Percentiles rank a stretch among this genome's conserved stretches.
phyloP scores from a whole-genome alignment of 306 rosid genomes.

The Cucurbita argyrosperma region DNA sequence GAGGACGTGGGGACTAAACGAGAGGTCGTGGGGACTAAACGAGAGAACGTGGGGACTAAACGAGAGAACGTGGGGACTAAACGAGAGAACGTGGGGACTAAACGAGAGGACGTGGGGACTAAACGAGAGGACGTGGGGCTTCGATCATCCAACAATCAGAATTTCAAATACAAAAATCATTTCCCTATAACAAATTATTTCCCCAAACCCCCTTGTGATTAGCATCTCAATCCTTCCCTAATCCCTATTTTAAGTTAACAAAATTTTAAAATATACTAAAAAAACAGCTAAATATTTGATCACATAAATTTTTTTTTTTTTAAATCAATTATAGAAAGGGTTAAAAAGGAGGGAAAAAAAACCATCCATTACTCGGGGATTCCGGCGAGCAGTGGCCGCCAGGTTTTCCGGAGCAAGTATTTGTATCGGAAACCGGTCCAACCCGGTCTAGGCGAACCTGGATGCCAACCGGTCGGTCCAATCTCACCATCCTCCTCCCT shows the following conservation, averaged over 20 bases:
- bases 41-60: too few species aligned
- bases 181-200: not conserved
- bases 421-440: conserved; percentile 57
- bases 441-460: conserved; percentile 40
- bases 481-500: conserved; percentile 4
- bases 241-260: not conserved
- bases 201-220: not conserved
- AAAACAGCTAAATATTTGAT: not conserved
- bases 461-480: conserved; percentile 14
- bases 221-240: not conserved
- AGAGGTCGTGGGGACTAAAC: too few species aligned
- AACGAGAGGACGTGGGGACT: too few species aligned
- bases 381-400: conserved; percentile 68
- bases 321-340: not conserved
- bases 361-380: conserved; percentile 35
- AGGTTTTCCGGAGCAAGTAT: conserved; percentile 47
- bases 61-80: too few species aligned
- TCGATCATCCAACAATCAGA: not conserved
- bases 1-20: too few species aligned
- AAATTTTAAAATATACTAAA: not conserved
- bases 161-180: not conserved
- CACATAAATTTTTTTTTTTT: not conserved
- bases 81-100: too few species aligned
- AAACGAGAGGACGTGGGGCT: too few species aligned
- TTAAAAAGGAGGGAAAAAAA: not conserved